A percentile compares a stretch with the other conserved stretches of the same genome.
phyloP scores from a whole-genome alignment of 805 yeast species.

The Candida sphagnicola region DNA sequence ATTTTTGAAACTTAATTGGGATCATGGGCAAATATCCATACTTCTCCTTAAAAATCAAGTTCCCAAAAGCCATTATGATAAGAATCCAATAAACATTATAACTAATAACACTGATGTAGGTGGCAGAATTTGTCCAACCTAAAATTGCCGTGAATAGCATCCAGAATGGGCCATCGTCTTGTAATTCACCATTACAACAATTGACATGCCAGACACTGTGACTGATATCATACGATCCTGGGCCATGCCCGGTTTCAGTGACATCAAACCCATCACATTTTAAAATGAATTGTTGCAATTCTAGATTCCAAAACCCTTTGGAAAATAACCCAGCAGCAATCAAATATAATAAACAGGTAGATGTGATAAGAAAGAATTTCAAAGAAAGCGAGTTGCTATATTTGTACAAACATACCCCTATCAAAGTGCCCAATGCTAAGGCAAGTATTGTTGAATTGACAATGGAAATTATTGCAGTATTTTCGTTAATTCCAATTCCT shows the following conservation, averaged over 20 bases:
- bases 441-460: conserved; percentile 27
- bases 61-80: conserved; percentile 26
- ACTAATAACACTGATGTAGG: conserved; percentile 38
- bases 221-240: conserved; percentile 41
- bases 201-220: conserved; percentile 44
- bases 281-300: conserved; percentile 34
- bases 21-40: conserved; percentile 34
- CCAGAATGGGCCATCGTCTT: conserved; percentile 42
- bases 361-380: conserved; percentile 36
- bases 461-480: conserved; percentile 28
- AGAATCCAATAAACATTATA: conserved; percentile 36
- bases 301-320: conserved; percentile 43
- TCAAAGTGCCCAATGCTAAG: conserved; percentile 24
- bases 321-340: conserved; percentile 44
- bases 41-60: conserved; percentile 32
- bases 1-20: conserved; percentile 38
- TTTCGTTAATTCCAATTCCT: conserved; percentile 37
- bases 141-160: conserved; percentile 43
- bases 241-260: conserved; percentile 43
- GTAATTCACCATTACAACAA: conserved; percentile 41
- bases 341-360: conserved; percentile 39
- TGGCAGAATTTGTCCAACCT: conserved; percentile 46
- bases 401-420: conserved; percentile 33
- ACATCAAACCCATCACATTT: conserved; percentile 39
- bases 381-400: conserved; percentile 41